Base-by-base conservation (phyloP, 306 rosid genomes). In the Fragaria nilgerrensis region DNA sequence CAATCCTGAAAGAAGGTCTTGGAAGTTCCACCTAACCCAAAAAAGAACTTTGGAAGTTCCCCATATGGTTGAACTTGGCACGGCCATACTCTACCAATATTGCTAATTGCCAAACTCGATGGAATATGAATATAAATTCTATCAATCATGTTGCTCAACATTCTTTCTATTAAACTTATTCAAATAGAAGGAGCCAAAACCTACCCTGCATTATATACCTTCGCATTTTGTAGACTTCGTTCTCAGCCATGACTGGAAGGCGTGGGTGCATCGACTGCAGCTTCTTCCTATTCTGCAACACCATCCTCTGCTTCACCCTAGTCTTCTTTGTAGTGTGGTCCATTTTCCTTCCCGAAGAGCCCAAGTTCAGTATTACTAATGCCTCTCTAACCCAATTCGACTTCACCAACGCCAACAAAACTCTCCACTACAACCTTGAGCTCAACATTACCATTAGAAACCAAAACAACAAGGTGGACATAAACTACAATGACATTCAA, bases 401-500 rank as follows among this genome's bases (percentile, higher is more conserved):
- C 17, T 66, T 23, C 61, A 20, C 13, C 4, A 2, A 19, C 16
- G n/a, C 34, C n/a, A 43, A 9, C 78, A 79, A 14, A 47, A 43
- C 78, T 22, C 85, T 75, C 19, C 74, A 34, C 61, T 73, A 65
- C 75, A 72, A 72, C 50, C 63, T 45, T 20, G 23, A 62, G 13
- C 47, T 72, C 39, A 65, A 64, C 58, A 32, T 77, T 63, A 75
- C 86, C 53, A 34, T 87, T 4, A 87, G 85, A 3, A 88, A 90
- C 73, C 90, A 91, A 0, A 90, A 88, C 81, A 83, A 70, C 43
- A 75, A 47, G 70, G 80, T 87, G 0, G 91, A 86, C 0, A 11
- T 90, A 55, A 78, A 84, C 80, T 90, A 82, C 58, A 84, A 81
- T 49, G 1, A 5, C 73, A 81, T 84, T 80, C 84, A 86, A 66